phyloP scores from a whole-genome alignment of 306 rosid genomes.

The Inga oerstediana region DNA sequence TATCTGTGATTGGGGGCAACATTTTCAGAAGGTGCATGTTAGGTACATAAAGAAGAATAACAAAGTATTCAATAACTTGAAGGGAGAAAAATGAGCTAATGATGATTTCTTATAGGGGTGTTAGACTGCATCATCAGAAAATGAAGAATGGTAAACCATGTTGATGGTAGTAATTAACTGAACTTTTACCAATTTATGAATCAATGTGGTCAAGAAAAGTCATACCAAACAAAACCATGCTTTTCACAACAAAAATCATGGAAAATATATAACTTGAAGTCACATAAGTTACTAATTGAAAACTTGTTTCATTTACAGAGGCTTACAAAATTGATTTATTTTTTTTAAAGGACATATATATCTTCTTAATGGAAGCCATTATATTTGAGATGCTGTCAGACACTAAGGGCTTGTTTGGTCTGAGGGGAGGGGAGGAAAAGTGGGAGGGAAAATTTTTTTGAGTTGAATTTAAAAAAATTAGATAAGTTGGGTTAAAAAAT shows the following conservation, averaged over 20 bases:
- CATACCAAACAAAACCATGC: background rate
- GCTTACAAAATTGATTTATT: background rate
- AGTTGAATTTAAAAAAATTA: no score
- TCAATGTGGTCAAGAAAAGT: background rate
- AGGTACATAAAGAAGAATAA: background rate
- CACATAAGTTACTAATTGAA: background rate
- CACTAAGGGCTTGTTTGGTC: no score
- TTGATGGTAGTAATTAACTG: no score
- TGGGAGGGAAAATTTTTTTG: no score
- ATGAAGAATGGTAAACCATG: no score
- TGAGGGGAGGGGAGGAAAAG: no score
- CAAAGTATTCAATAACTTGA: background rate
- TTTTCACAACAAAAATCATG: background rate
- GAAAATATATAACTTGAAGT: background rate
- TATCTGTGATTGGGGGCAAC: background rate
- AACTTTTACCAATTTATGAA: background rate
- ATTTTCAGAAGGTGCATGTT: background rate
- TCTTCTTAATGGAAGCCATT: no score
- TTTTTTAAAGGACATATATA: no score
- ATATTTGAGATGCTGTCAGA: no score
- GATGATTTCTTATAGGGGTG: background rate
- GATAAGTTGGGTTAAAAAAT: no score
- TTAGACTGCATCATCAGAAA: no score
- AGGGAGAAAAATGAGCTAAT: background rate
- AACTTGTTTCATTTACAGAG: background rate